These are phyloP conservation scores for Boletus sensibilis DNA, from an alignment of 768 basidiomycete genomes.

Conservation along the genomic window DNA sequence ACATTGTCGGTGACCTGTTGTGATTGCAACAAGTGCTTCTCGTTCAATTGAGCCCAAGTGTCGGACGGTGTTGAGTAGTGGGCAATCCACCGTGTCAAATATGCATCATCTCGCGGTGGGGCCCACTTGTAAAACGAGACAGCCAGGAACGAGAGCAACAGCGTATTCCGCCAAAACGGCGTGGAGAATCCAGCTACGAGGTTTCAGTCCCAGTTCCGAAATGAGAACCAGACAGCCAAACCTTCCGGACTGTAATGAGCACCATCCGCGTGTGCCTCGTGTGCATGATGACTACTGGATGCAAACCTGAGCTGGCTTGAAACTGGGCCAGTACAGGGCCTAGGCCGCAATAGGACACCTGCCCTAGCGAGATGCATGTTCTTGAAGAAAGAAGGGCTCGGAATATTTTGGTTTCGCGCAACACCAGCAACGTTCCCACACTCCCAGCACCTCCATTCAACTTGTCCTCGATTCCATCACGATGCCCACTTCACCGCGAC, in stretches of 20 bases:
- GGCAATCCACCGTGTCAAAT: conserved; percentile 65
- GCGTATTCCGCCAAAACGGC: conserved; percentile 65
- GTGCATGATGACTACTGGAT: conserved; percentile 42
- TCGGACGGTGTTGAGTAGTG: conserved; percentile 53
- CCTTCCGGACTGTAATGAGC: conserved; percentile 61
- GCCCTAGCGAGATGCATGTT: conserved; percentile 39
- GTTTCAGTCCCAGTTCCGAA: conserved; percentile 5
- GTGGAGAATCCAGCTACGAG: conserved; percentile 51
- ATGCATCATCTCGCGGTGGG: conserved; percentile 56
- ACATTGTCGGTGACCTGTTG: conserved; percentile 40
- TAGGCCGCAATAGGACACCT: conserved; percentile 36
- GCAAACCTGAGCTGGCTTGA: conserved; percentile 43
- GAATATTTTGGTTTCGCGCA: neutral
- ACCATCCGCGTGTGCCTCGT: conserved; percentile 38
- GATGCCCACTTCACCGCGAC: conserved; percentile 36
- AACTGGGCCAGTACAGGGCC: conserved; percentile 24
- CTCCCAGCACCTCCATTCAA: neutral
- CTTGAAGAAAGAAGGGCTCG: neutral
- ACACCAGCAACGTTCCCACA: conserved; percentile 16
- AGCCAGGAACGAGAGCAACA: conserved; percentile 48
- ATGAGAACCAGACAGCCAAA: conserved; percentile 30
- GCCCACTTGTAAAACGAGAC: conserved; percentile 67
- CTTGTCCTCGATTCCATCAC: neutral
- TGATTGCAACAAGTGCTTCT: conserved; percentile 51
- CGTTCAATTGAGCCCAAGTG: conserved; percentile 55